Evolutionary conservation across 331 rosid species (phyloP).

Genomic region (Rosa hybrid): DNA sequence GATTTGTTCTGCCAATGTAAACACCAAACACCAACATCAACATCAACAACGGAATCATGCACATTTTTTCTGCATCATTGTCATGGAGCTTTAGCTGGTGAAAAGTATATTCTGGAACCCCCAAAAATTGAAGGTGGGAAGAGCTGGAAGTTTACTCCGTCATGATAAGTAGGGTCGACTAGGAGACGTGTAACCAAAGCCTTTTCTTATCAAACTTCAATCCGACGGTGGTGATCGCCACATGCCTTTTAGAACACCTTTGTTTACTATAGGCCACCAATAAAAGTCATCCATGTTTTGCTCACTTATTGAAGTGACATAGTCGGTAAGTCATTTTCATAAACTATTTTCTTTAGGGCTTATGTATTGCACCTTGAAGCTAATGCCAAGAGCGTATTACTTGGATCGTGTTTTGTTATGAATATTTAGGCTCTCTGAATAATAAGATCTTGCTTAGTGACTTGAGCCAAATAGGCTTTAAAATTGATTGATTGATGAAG

Average conservation of each 20-base stretch:
- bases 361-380: constrained; percentile 1
- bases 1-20: background rate
- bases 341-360: background rate
- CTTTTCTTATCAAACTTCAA: constrained; percentile 8
- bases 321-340: background rate
- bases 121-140: background rate
- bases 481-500: background rate
- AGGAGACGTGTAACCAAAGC: constrained; percentile 33
- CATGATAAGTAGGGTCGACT: constrained; percentile 37
- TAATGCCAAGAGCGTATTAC: constrained; percentile 9
- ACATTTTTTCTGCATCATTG: background rate
- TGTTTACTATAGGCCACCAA: background rate
- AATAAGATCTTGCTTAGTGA: constrained; percentile 18
- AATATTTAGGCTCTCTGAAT: background rate
- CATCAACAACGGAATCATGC: background rate
- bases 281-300: constrained; percentile 17
- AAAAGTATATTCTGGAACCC: constrained; percentile 22
- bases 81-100: constrained; percentile 4
- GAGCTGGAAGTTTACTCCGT: constrained; percentile 35
- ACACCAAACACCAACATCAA: background rate
- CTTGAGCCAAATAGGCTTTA: background rate
- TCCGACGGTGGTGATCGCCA: constrained; percentile 18
- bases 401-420: constrained; percentile 16
- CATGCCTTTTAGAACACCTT: background rate
- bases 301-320: background rate